Percentiles rank a stretch among this genome's conserved stretches.
These are phyloP conservation scores for Tricholoma bakamatsutake DNA, from an alignment of 768 basidiomycete species.

Conservation along the genomic window DNA sequence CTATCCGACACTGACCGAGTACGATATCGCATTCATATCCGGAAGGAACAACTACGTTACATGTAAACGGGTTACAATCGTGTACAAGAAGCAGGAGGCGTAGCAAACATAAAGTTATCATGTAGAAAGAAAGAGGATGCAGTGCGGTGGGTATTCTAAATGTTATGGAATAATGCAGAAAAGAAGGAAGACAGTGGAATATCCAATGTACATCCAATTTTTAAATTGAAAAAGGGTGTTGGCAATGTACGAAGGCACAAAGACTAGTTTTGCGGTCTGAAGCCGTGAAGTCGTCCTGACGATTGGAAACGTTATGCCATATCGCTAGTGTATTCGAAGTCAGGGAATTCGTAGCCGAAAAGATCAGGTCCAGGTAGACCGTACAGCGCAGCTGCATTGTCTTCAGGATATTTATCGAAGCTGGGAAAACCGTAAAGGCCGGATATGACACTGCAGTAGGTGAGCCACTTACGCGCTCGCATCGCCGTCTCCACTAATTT, in stretches of 20 bases:
- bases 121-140: neutral
- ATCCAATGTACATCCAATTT: constrained; percentile 1
- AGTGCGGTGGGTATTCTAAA: constrained; percentile 2
- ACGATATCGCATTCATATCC: neutral
- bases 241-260: neutral
- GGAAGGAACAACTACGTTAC: neutral
- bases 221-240: neutral
- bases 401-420: constrained; percentile 77
- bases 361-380: constrained; percentile 53
- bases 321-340: constrained; percentile 64
- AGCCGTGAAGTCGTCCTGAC: neutral
- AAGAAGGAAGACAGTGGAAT: neutral
- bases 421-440: constrained; percentile 30
- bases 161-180: constrained; percentile 2
- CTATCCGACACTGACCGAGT: neutral
- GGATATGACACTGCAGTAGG: constrained; percentile 2
- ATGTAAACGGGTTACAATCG: neutral
- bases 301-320: constrained; percentile 7
- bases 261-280: neutral
- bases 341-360: constrained; percentile 66
- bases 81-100: neutral
- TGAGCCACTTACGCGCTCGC: constrained; percentile 76
- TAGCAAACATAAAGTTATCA: neutral
- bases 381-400: constrained; percentile 55
- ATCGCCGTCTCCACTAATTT: constrained; percentile 89